Base-by-base conservation (phyloP, 2,329 filamentous ascomycete genomes). In the Verticillium tricorpus region DNA sequence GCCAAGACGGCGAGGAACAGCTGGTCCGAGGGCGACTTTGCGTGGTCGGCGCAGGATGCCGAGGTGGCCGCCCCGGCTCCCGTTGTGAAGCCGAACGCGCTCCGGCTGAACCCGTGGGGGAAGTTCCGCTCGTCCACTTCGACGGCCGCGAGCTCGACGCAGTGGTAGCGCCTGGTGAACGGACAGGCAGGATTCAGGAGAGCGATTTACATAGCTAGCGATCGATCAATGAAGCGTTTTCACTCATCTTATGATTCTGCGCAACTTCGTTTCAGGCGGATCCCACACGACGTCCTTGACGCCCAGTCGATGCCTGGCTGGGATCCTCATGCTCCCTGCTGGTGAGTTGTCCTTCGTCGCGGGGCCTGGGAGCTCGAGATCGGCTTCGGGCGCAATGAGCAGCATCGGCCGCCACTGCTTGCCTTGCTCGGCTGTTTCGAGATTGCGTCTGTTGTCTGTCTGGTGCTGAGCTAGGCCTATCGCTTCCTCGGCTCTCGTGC, bases 281-380 rank as follows among this genome's bases (percentile, higher is more conserved):
- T 77, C 75, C 75, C 74, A 77, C 5, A 78, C 71, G 22, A 76
- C 67, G 32, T 77, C 74, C 35, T 71, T 71, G 58, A 76, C 64
- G 15, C 68, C 69, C 28, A 67, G 61, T 59, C 72, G 70, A 17
- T 66, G 68, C 59, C 72, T 71, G 5, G 69, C 69, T 1, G 69
- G 67, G 14, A 74, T 57, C 14, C 39, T 54, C 14, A 72, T 58
- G n/a, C 34, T 58, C n/a, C 61, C 12, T 14, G 60, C 57, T 5
- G 60, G 7, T 3, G 45, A 9, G 12, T 25, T 63, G 32, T n/a
- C 32, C 15, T 45, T 58, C n/a, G 45, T 52, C 7, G 45, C 7
- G n/a, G 19, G 19, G 19, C 64, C 65, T 1, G 69, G 68, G 9
- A 75, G 58, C 7, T 60, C 61, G 6, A 71, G 67, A 8, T 57